These are phyloP conservation scores for Scorias spongiosa DNA, from an alignment of 2,329 filamentous ascomycete species.

Conservation along the genomic window DNA sequence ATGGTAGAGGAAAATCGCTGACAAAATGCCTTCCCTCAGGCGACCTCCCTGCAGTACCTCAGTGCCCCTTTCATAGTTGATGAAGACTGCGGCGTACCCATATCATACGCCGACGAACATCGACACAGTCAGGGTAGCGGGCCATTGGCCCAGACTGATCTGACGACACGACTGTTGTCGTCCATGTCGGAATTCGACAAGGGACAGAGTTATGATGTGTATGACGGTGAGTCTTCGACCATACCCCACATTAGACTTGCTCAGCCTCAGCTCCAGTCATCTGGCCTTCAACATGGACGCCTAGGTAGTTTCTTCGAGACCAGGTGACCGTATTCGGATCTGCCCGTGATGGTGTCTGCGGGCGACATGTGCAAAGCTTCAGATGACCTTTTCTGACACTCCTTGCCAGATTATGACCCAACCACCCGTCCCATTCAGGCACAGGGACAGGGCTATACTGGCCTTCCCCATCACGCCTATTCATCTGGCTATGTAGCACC, in stretches of 20 bases:
- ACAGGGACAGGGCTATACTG: constrained; percentile 31
- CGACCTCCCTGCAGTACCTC: constrained; percentile 1
- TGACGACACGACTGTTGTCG: constrained; percentile 29
- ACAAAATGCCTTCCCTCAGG: not conserved
- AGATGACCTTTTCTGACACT: constrained; percentile 34
- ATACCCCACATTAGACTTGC: constrained; percentile 1
- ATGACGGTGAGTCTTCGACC: constrained; percentile 46
- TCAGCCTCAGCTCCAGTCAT: constrained; percentile 3
- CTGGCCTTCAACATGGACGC: no score
- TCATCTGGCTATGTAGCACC: constrained; percentile 33
- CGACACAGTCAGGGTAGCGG: constrained; percentile 30
- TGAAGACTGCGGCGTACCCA: constrained; percentile 20
- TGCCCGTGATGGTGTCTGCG: constrained; percentile 7
- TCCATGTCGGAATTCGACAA: constrained; percentile 77
- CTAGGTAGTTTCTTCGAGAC: no score
- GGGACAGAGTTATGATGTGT: constrained; percentile 57
- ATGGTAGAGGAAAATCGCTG: no score
- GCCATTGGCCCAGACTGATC: constrained; percentile 35
- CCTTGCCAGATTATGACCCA: constrained; percentile 36
- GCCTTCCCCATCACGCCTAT: constrained; percentile 33
- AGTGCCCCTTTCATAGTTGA: constrained; percentile 17
- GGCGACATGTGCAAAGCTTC: constrained; percentile 18
- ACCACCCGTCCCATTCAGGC: constrained; percentile 45
- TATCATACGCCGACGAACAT: constrained; percentile 17
- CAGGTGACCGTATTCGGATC: not conserved